phyloP scores from a whole-genome alignment of 257 asterid species.

The Leptodermis oblonga region DNA sequence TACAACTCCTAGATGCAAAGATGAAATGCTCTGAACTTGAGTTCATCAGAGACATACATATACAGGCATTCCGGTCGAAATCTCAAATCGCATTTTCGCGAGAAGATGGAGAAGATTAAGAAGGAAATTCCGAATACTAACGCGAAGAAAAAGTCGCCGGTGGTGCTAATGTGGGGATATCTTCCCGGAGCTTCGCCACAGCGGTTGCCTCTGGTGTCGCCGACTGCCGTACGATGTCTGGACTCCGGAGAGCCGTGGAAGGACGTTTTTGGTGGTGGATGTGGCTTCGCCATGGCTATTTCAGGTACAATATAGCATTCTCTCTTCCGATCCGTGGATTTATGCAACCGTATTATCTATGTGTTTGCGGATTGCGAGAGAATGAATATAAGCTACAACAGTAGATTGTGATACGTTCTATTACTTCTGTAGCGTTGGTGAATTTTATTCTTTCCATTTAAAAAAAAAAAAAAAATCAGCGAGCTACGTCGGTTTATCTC shows the following conservation, averaged over 20 bases:
- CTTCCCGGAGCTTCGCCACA: conserved; percentile 54
- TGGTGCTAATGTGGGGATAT: conserved; percentile 73
- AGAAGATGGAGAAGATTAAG: conserved; percentile 11
- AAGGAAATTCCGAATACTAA: conserved; percentile 6
- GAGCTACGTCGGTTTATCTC: background rate
- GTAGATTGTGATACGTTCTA: background rate
- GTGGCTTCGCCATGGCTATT: conserved; percentile 74
- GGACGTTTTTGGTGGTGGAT: conserved; percentile 75
- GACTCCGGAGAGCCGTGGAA: conserved; percentile 55
- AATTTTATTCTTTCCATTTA: background rate
- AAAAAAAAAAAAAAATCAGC: background rate
- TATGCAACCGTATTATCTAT: background rate
- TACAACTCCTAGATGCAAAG: background rate
- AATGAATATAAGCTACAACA: background rate
- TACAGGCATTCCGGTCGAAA: background rate
- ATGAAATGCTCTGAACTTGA: background rate
- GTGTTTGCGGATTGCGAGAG: background rate
- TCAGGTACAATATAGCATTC: conserved; percentile 36
- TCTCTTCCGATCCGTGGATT: background rate
- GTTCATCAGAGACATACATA: too few species aligned
- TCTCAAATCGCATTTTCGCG: background rate
- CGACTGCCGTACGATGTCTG: conserved; percentile 40
- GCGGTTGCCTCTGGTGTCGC: conserved; percentile 45
- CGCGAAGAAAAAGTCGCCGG: conserved; percentile 27
- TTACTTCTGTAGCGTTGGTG: too few species aligned